phyloP scores from a whole-genome alignment of 2,329 filamentous ascomycete species.

The Penicillium aurantiogriseum region DNA sequence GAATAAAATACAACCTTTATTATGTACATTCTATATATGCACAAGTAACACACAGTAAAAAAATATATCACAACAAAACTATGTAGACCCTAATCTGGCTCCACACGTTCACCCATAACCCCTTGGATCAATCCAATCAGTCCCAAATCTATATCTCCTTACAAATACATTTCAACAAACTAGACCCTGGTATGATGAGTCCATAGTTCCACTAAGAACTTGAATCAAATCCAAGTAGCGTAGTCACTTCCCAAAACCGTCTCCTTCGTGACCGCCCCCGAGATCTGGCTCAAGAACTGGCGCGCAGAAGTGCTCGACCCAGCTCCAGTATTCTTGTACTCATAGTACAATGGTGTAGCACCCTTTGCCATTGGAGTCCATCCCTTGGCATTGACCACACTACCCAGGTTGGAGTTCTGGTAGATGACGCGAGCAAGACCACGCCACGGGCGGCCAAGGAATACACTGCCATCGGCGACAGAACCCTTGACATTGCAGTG shows the following conservation, averaged over 20 bases:
- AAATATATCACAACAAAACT: not conserved
- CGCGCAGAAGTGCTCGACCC: slow-evolving; percentile 23
- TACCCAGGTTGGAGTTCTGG: slow-evolving; percentile 29
- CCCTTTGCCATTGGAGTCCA: slow-evolving; percentile 35
- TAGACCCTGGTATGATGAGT: too few species aligned
- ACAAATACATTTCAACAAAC: not conserved
- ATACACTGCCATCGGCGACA: slow-evolving; percentile 25
- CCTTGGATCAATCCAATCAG: slow-evolving; percentile 12
- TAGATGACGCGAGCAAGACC: slow-evolving; percentile 37
- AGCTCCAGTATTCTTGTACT: slow-evolving; percentile 29
- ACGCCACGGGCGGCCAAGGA: slow-evolving; percentile 37
- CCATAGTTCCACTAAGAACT: slow-evolving; percentile 2
- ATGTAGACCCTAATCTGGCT: not conserved
- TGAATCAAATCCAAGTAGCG: slow-evolving; percentile 21
- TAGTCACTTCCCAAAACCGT: slow-evolving; percentile 27
- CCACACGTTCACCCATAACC: slow-evolving; percentile 2
- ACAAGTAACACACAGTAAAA: not conserved
- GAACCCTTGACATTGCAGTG: slow-evolving; percentile 26
- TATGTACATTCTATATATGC: not conserved
- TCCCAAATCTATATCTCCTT: slow-evolving; percentile 27
- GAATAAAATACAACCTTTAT: not conserved
- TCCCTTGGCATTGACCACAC: slow-evolving; percentile 32
- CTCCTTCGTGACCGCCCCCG: slow-evolving; percentile 25
- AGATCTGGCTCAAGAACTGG: slow-evolving; percentile 24
- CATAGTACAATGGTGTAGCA: slow-evolving; percentile 34